Conservation (phyloP, 805 yeast genomes). For the Candida multigemmis region DNA sequence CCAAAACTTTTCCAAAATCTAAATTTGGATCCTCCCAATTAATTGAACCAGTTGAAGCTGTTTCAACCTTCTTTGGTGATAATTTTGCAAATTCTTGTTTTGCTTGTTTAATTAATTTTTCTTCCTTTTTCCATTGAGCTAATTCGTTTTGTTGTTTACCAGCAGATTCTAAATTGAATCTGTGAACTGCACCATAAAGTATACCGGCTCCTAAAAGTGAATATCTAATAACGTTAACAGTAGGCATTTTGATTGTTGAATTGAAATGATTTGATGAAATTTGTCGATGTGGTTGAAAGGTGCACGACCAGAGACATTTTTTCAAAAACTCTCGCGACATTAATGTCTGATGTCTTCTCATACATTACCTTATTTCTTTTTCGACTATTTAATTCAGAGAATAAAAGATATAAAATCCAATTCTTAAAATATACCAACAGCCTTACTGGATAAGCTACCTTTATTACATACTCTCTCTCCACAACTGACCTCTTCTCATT, state of each 20-base stretch:
- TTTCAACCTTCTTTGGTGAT: constrained; percentile 26
- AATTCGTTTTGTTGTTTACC: constrained; percentile 52
- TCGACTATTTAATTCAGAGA: too few species aligned
- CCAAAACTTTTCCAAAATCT: constrained; percentile 68
- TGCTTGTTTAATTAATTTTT: constrained; percentile 77
- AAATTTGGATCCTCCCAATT: constrained; percentile 86
- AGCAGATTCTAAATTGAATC: constrained; percentile 53
- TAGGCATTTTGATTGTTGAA: constrained; percentile 16
- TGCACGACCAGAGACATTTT: background rate
- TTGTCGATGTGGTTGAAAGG: background rate
- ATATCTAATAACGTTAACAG: constrained; percentile 79
- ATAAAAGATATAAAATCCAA: too few species aligned
- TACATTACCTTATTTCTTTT: too few species aligned
- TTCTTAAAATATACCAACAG: too few species aligned
- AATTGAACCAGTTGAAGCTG: constrained; percentile 39
- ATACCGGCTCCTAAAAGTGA: constrained; percentile 84
- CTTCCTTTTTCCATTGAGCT: constrained; percentile 52
- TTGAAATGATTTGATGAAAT: background rate
- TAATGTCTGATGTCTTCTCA: too few species aligned
- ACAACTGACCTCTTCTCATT: too few species aligned
- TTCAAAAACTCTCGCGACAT: too few species aligned
- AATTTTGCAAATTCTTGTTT: constrained; percentile 78
- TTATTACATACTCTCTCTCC: too few species aligned
- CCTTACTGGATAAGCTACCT: too few species aligned
- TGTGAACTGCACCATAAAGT: constrained; percentile 81